Base-by-base conservation (phyloP, 1,284 basidiomycete genomes). In the Leccinum subspadiceum region DNA sequence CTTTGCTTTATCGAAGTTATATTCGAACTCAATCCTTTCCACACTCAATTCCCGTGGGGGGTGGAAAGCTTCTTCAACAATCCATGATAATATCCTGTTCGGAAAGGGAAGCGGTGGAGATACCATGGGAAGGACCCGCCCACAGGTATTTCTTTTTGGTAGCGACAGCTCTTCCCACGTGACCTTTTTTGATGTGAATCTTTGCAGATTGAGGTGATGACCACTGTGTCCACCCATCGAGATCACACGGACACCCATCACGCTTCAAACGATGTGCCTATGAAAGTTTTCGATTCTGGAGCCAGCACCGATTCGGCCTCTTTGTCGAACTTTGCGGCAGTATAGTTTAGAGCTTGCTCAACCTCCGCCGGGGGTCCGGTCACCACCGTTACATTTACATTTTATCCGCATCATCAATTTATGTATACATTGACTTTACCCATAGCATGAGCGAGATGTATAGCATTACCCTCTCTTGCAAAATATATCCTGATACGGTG, bases 11-110 rank as follows among this genome's bases (percentile, higher is more conserved):
- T 79, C 81, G 2, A 84, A 84, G 54, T 73, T 85, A 1, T 85
- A 85, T 65, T 67, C 79, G n/a, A 84, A 84, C 62, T 81, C 82
- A 22, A 68, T 84, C 1, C 68, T 85, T 54, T 83, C 81, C 4
- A 81, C 82, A 5, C 75, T 85, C 22, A 85, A 85, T 63, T 78
- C 81, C 12, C 80, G 83, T 48, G 54, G 53, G 17, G 59, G 66
- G 5, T 65, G 62, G 68, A 66, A 62, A 44, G 44, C 46, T 10
- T 26, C 24, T 6, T 56, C 54, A 4, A 37, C 51, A 1, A 0
- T 48, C 0, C 57, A n/a, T 13, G 56, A 62, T 2, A 68, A 68
- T 17, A 12, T 62, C 33, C 44, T 66, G 3, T 68, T 66, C 10
- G 50, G 53, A 51, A 22, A 20, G 4, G 58, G 7, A 29, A 33